These are phyloP conservation scores for Ophidiomyces ophidiicola DNA, from an alignment of 2,329 filamentous ascomycete species.

Conservation along the genomic window DNA sequence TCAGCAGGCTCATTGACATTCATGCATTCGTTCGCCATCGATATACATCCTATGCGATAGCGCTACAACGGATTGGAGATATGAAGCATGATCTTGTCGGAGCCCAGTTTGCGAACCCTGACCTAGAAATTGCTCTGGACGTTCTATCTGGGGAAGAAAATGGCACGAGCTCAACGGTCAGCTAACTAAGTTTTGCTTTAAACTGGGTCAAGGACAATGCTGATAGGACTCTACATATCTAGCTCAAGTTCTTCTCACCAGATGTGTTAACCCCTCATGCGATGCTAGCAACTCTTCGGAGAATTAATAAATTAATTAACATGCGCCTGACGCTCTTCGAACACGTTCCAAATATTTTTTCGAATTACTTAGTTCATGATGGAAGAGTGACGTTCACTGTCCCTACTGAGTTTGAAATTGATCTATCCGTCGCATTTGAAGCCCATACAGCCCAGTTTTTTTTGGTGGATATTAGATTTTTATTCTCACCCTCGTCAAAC, in stretches of 20 bases:
- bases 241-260: constrained; percentile 66
- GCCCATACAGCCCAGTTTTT: constrained; percentile 74
- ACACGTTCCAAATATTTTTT: constrained; percentile 64
- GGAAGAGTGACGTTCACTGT: constrained; percentile 87
- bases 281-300: constrained; percentile 60
- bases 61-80: constrained; percentile 53
- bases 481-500: constrained; percentile 61
- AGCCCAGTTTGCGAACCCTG: constrained; percentile 74
- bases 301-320: constrained; percentile 72
- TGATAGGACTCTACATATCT: constrained; percentile 9
- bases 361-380: constrained; percentile 63
- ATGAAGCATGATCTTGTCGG: constrained; percentile 60
- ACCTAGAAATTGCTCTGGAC: constrained; percentile 78
- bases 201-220: neutral
- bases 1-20: constrained; percentile 80
- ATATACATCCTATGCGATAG: constrained; percentile 47
- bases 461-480: constrained; percentile 83
- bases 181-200: constrained; percentile 17
- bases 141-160: constrained; percentile 67
- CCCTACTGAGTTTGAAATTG: constrained; percentile 76
- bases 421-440: constrained; percentile 81
- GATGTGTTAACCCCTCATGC: constrained; percentile 59
- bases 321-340: constrained; percentile 78
- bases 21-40: constrained; percentile 59
- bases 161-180: constrained; percentile 65